A percentile compares a stretch with the other conserved stretches of the same genome.
Evolutionary conservation across 768 basidiomycete species (phyloP).

Genomic region (Leccinum disarticulatum): DNA sequence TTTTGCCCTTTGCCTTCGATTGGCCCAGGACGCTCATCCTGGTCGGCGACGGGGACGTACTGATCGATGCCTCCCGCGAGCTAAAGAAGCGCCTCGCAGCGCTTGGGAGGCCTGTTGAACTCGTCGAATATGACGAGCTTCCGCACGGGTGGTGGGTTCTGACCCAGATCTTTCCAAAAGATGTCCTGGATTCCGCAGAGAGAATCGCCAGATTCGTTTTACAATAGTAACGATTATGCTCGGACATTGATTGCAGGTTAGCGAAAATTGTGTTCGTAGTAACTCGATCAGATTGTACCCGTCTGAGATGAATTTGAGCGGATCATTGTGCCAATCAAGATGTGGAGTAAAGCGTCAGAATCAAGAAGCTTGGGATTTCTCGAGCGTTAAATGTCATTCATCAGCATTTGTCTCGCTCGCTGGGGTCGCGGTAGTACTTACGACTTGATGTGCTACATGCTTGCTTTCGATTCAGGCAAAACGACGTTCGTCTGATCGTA

Average conservation of each 20-base stretch:
- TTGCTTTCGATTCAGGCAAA: not conserved
- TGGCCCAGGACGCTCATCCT: slow-evolving; percentile 27
- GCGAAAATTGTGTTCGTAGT: too few species aligned
- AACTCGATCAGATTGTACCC: too few species aligned
- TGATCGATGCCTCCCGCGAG: slow-evolving; percentile 6
- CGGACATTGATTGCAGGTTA: too few species aligned
- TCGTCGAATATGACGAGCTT: slow-evolving; percentile 25
- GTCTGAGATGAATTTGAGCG: too few species aligned
- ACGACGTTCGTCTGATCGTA: too few species aligned
- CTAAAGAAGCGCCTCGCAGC: slow-evolving; percentile 1
- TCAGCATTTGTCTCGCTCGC: not conserved
- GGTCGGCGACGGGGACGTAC: slow-evolving; percentile 18
- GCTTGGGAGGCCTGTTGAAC: slow-evolving; percentile 8
- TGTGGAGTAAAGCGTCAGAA: not conserved
- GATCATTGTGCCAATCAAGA: too few species aligned
- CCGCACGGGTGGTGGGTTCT: slow-evolving; percentile 26
- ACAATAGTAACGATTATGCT: too few species aligned
- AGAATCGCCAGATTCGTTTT: slow-evolving; percentile 11
- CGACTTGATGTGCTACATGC: not conserved
- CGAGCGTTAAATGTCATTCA: not conserved
- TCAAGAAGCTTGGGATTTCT: not conserved
- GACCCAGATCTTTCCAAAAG: slow-evolving; percentile 13
- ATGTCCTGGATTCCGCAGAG: slow-evolving; percentile 9
- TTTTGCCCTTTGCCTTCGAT: slow-evolving; percentile 12
- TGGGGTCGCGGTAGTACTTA: not conserved